Evolutionary conservation across 2,329 filamentous ascomycete genomes (phyloP).

Genomic region (Simplicillium sp.): DNA sequence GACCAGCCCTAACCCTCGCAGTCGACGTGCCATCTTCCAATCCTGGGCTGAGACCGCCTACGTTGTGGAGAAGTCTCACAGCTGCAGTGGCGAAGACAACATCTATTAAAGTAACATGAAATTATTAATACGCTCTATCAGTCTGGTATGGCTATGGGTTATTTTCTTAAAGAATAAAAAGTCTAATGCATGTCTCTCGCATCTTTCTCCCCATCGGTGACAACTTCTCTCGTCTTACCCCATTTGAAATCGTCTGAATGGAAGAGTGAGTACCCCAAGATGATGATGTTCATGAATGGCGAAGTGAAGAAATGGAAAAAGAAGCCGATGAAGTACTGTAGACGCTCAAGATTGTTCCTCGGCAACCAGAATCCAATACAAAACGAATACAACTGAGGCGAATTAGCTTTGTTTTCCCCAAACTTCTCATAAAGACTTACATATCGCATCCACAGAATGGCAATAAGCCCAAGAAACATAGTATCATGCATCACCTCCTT

Average conservation of each 20-base stretch:
- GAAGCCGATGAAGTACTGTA: conserved; percentile 28
- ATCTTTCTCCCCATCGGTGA: conserved; percentile 10
- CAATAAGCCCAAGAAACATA: conserved; percentile 26
- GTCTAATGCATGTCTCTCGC: too few relatives aligned
- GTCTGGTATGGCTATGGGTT: too few relatives aligned
- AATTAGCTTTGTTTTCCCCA: conserved; percentile 3
- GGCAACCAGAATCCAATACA: conserved; percentile 32
- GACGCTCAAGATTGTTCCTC: conserved; percentile 24
- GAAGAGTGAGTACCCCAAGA: conserved; percentile 29
- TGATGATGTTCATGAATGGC: conserved; percentile 32
- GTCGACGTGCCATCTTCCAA: conserved; percentile 15
- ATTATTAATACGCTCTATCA: too few relatives aligned
- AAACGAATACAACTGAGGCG: conserved; percentile 25
- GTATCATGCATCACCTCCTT: conserved; percentile 21
- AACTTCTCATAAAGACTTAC: conserved; percentile 19
- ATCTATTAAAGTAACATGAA: background rate
- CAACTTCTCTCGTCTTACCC: conserved; percentile 33
- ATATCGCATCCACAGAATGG: conserved; percentile 26
- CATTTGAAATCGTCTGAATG: conserved; percentile 35
- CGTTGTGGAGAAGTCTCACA: conserved; percentile 17
- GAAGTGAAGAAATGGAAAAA: conserved; percentile 25
- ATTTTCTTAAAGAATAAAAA: too few relatives aligned
- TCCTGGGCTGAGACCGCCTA: conserved; percentile 14
- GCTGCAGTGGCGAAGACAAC: conserved; percentile 16
- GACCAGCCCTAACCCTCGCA: conserved; percentile 16